phyloP scores from a whole-genome alignment of 768 basidiomycete genomes.

The Trametes sanguinea region DNA sequence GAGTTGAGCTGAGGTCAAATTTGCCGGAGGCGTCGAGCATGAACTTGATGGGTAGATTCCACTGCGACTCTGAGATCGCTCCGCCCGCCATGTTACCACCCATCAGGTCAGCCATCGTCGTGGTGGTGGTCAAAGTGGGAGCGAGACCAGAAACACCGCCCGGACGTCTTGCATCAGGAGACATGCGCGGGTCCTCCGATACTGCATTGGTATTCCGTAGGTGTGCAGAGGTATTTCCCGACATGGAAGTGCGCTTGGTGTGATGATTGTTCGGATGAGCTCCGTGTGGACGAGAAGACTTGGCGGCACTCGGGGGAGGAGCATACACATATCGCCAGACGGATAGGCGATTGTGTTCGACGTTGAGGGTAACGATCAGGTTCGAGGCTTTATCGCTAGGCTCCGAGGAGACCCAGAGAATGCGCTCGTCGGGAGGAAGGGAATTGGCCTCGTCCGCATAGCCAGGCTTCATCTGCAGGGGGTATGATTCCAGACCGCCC shows the following conservation, averaged over 20 bases:
- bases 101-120: constrained; percentile 49
- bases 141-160: constrained; percentile 55
- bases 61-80: constrained; percentile 17
- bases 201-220: constrained; percentile 20
- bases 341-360: constrained; percentile 52
- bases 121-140: constrained; percentile 51
- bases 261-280: constrained; percentile 17
- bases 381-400: constrained; percentile 45
- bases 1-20: not conserved
- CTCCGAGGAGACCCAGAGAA: constrained; percentile 59
- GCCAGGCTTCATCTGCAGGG: constrained; percentile 15
- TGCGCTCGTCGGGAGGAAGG: constrained; percentile 63
- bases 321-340: constrained; percentile 72
- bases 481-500: constrained; percentile 41
- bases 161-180: constrained; percentile 35
- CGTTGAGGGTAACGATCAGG: constrained; percentile 60
- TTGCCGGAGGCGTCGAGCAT: constrained; percentile 15
- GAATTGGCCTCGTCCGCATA: constrained; percentile 38
- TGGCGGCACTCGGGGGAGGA: constrained; percentile 44
- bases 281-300: constrained; percentile 16
- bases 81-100: constrained; percentile 21
- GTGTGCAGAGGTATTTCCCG: constrained; percentile 17
- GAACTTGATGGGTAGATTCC: constrained; percentile 18
- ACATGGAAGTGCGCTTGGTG: constrained; percentile 26
- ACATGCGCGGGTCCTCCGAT: constrained; percentile 17